phyloP scores from a whole-genome alignment of 768 basidiomycete species.

The Strobilomyces echinocephalus region DNA sequence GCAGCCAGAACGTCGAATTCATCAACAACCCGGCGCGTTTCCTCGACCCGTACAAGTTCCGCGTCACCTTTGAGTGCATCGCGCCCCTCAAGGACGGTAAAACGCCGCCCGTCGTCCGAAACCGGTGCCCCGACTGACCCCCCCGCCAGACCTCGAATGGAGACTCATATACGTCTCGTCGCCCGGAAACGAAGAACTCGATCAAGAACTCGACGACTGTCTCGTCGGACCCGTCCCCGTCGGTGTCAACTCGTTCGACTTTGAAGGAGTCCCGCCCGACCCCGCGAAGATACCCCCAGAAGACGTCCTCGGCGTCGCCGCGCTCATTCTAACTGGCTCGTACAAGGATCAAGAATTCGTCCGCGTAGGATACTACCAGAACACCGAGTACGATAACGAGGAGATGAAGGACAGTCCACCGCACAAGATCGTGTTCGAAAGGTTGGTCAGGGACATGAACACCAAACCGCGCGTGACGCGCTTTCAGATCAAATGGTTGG shows the following conservation, averaged over 20 bases:
- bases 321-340: constrained; percentile 92
- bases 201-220: constrained; percentile 97
- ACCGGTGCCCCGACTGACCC: neutral
- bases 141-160: constrained; percentile 86
- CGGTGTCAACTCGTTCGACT: constrained; percentile 97
- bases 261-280: constrained; percentile 81
- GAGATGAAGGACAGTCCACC: constrained; percentile 80
- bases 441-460: constrained; percentile 82
- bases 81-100: constrained; percentile 84
- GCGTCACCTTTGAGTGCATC: constrained; percentile 97
- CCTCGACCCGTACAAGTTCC: constrained; percentile 85
- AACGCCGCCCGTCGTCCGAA: neutral
- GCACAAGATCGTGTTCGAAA: constrained; percentile 64
- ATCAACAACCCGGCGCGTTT: constrained; percentile 93
- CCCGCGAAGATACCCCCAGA: constrained; percentile 80
- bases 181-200: constrained; percentile 83
- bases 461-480: constrained; percentile 91
- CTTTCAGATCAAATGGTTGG: constrained; percentile 84
- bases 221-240: constrained; percentile 95
- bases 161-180: constrained; percentile 94
- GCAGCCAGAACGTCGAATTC: constrained; percentile 74
- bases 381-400: constrained; percentile 96
- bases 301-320: constrained; percentile 94
- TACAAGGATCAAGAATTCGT: constrained; percentile 98
- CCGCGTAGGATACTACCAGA: constrained; percentile 98